phyloP scores from a whole-genome alignment of 1,139 yeast genomes.

The Lodderomyces orthopsilosis region DNA sequence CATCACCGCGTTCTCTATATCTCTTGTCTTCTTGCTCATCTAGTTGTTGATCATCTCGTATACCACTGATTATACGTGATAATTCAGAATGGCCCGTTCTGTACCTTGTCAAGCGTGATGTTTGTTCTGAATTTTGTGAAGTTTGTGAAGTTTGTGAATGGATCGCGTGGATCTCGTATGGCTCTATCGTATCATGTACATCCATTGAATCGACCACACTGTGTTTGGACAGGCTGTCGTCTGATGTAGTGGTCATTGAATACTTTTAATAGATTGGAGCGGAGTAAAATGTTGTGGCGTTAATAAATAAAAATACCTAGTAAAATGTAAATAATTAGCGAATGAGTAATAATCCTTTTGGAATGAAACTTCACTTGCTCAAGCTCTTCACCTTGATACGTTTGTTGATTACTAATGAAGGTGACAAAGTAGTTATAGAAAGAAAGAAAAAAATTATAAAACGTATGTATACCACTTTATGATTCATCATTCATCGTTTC shows the following conservation, averaged over 20 bases:
- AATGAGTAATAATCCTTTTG: not conserved
- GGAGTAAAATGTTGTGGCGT: not conserved
- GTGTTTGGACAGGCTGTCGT: slow-evolving; percentile 2
- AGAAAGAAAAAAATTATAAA: not conserved
- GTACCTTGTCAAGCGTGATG: slow-evolving; percentile 5
- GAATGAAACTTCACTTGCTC: too few relatives aligned
- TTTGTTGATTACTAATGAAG: not conserved
- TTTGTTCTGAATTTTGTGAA: not conserved
- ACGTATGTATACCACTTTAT: too few relatives aligned
- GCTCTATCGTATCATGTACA: not conserved
- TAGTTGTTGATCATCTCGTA: slow-evolving; percentile 29
- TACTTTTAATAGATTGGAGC: too few relatives aligned
- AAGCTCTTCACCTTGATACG: too few relatives aligned
- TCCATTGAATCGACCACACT: slow-evolving; percentile 3
- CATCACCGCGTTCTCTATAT: slow-evolving; percentile 19
- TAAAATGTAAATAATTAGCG: not conserved
- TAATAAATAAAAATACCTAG: too few relatives aligned
- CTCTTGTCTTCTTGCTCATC: slow-evolving; percentile 18
- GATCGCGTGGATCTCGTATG: slow-evolving; percentile 3
- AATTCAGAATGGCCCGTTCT: slow-evolving; percentile 23
- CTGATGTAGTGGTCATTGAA: not conserved
- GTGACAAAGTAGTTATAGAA: not conserved
- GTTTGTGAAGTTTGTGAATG: slow-evolving; percentile 3
- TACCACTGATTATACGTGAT: slow-evolving; percentile 30
- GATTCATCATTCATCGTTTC: not conserved